Evolutionary conservation across 345 rosid genomes (phyloP), one percentile per base, ranked within the genome.

Genomic region (Diplotaxis tenuifolia): DNA sequence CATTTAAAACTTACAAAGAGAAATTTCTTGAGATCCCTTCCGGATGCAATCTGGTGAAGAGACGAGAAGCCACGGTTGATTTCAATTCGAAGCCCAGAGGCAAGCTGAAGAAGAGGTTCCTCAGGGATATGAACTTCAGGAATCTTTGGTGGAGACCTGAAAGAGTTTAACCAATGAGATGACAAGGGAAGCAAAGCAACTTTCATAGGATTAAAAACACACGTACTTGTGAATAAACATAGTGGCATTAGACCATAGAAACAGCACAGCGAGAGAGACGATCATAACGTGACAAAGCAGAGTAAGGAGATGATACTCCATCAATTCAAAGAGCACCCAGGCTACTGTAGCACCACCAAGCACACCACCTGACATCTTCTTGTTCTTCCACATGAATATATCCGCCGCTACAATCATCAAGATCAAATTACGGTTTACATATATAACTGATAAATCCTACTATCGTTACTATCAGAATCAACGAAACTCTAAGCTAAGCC

Each of bases 341-440:
- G 83, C 61, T 3, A 66, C 86, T 16, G 99, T 92, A n/a, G 91
- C 96, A 31, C 84, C 85, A 61, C 92, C 96, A 59, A 92, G 83
- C 4, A 86, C 89, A 73, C 89, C 88, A 0, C 80, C 90, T 12
- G 99, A 95, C 50, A 90, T 57, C 86, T 92, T 92, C 82, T 95
- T 95, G 82, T 88, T 83, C 88, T 93, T 92, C 99, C 99, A 95
- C 57, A 95, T 84, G 63, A 95, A 84, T 65, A 95, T 74, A 65
- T 94, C 96, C 0, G 96, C 96, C 61, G 85, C 96, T 90, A 34
- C 47, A 60, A 27, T 25, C 4, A 3, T 5, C 28, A 25, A 25
- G 4, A 3, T 5, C 28, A 25, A 25, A 25, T 25, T 25, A 25
- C 4, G 28, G 28, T 25, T 25, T 25, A n/a, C n/a, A n/a, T n/a